Conservation (phyloP, 257 asterid species). For the Solanum neorickii region DNA sequence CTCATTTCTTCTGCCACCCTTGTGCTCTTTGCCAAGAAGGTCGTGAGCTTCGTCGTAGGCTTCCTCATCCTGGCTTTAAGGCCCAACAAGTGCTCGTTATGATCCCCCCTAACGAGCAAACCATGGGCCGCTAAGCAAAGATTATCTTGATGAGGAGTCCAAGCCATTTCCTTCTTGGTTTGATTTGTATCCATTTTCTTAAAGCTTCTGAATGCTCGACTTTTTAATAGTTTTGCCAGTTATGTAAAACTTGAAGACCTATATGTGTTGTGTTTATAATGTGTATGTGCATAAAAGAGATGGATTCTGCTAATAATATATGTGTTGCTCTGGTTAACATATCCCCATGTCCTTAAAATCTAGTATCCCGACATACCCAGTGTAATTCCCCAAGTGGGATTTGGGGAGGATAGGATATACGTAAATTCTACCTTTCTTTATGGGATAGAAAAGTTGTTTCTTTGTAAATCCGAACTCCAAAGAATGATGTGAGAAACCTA, state of each 20-base stretch:
- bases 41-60: constrained; percentile 92
- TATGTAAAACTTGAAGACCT: background rate
- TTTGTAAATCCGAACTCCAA: background rate
- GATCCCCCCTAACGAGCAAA: constrained; percentile 75
- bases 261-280: background rate
- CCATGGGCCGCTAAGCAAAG: constrained; percentile 46
- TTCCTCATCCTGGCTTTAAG: constrained; percentile 75
- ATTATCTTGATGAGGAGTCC: background rate
- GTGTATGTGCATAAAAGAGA: background rate
- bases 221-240: background rate
- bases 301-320: background rate
- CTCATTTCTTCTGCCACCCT: constrained; percentile 72
- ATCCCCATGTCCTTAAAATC: background rate
- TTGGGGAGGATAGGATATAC: background rate
- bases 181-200: background rate
- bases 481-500: background rate
- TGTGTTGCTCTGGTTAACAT: background rate
- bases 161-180: background rate
- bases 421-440: background rate
- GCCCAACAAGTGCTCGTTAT: constrained; percentile 51
- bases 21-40: constrained; percentile 98
- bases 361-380: no score
- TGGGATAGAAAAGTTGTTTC: background rate
- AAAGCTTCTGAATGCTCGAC: background rate
- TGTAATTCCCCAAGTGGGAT: background rate